phyloP scores from a whole-genome alignment of 2,329 filamentous ascomycete genomes.

The Elsinoe fawcettii region DNA sequence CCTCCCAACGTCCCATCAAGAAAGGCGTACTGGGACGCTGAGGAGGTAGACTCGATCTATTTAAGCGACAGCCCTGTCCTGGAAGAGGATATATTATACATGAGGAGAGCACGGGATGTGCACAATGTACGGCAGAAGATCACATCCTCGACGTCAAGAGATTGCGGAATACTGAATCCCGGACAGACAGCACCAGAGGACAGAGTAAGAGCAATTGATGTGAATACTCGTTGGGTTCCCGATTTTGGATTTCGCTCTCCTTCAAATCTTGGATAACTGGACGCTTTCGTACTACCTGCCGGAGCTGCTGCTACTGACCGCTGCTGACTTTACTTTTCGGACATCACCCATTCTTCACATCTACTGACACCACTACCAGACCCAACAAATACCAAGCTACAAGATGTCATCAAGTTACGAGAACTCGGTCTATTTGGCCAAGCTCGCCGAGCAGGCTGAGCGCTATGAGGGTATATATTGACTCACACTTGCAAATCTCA shows the following conservation, averaged over 20 bases:
- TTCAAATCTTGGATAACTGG: not conserved
- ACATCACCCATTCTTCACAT: conserved; percentile 18
- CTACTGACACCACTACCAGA: not conserved
- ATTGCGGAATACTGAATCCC: not conserved
- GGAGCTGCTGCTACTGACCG: conserved; percentile 11
- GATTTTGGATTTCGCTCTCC: not conserved
- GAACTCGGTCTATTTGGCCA: conserved; percentile 98
- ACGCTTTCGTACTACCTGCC: not conserved
- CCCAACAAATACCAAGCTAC: not conserved
- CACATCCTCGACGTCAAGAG: not conserved
- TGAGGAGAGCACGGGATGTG: not conserved
- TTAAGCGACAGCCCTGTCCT: not conserved
- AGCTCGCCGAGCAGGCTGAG: conserved; percentile 99
- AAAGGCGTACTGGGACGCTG: not conserved
- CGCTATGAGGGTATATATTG: conserved; percentile 81
- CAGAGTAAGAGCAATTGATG: not conserved
- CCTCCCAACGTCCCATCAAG: not conserved
- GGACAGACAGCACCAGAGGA: not conserved
- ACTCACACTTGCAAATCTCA: conserved; percentile 9
- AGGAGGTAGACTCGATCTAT: not conserved
- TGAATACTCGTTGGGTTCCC: not conserved
- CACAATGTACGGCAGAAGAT: not conserved
- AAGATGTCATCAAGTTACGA: conserved; percentile 60
- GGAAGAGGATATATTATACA: not conserved
- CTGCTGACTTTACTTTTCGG: conserved; percentile 2